Evolutionary conservation across 2,329 filamentous ascomycete species (phyloP), one percentile per base, ranked within the genome.

Genomic region (Fulvia fulva): DNA sequence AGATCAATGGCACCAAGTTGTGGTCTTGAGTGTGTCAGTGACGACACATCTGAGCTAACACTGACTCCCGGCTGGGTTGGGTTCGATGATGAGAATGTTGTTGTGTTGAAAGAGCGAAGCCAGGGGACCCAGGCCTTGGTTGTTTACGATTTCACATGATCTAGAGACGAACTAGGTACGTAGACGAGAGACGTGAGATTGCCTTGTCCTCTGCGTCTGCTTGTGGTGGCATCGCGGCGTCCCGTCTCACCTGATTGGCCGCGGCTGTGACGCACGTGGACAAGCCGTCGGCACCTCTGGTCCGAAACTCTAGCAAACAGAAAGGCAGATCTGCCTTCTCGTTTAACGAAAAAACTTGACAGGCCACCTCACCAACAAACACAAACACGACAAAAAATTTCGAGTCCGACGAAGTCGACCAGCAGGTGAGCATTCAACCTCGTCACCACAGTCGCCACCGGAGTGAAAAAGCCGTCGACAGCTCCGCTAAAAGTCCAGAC

Each of bases 71-170:
- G 81, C 53, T 93, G 88, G 84, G 85, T 96, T 8, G 90, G 90
- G 0, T 96, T 96, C 68, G 91, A 96, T 68, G 90, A 96, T 45
- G 90, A 96, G 73, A 91, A 91, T 76, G 89, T 96, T n/a, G 87
- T 96, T 61, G 85, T 96, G 44, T 78, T 96, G 52, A 87, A 89
- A 63, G 89, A 93, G 74, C 83, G 84, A 63, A 77, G 77, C 25
- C 78, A 83, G 25, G 89, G 89, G 1, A 81, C 82, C 41, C 89
- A 93, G 70, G 86, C 87, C 60, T 74, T 96, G 62, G 82, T 92
- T 69, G 86, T 94, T 45, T 96, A 96, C 71, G 90, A 96, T 73
- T 97, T 97, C 74, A 90, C 89, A 30, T 89, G 75, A 70, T 56
- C 16, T 47, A 46, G 41, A 50, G 45, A 51, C 7, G 25, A 53